Evolutionary conservation across 352 stramenopile genomes (phyloP).

Genomic region (Pythium myriotylum): DNA sequence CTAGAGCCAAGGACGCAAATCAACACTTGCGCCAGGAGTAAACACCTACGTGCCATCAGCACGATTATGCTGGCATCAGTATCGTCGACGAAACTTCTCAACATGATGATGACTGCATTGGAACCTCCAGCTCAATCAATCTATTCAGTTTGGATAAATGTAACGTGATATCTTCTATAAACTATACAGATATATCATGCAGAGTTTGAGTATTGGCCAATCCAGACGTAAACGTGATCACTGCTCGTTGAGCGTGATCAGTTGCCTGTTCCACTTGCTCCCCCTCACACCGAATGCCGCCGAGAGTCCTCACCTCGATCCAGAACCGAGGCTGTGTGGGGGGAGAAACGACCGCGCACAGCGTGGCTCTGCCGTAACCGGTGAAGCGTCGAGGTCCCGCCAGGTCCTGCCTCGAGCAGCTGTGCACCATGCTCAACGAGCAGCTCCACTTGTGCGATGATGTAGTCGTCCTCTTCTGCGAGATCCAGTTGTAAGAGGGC

Average conservation of each 20-base stretch:
- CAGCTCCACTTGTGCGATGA: constrained; percentile 2
- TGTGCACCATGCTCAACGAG: constrained; percentile 7
- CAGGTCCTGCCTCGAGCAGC: not conserved
- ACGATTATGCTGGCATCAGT: too few relatives aligned
- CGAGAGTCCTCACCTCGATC: not conserved
- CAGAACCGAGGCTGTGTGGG: not conserved
- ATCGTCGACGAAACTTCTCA: too few relatives aligned
- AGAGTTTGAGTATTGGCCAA: too few relatives aligned
- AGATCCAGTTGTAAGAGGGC: not conserved
- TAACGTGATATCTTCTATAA: too few relatives aligned
- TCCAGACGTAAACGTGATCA: too few relatives aligned
- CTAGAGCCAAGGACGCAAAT: constrained; percentile 22
- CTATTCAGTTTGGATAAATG: too few relatives aligned
- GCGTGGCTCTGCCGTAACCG: not conserved
- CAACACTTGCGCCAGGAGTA: too few relatives aligned
- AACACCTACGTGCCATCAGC: too few relatives aligned
- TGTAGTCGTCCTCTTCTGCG: not conserved
- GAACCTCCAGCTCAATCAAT: too few relatives aligned
- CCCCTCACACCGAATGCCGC: not conserved
- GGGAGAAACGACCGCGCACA: not conserved
- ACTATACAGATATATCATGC: not conserved
- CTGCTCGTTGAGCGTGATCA: too few relatives aligned
- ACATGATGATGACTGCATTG: too few relatives aligned
- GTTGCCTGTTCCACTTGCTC: not conserved
- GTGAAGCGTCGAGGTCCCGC: not conserved